A percentile compares a stretch with the other conserved stretches of the same genome.
Evolutionary conservation across 1,139 yeast genomes (phyloP).

Genomic region (Protomyces gravidus): DNA sequence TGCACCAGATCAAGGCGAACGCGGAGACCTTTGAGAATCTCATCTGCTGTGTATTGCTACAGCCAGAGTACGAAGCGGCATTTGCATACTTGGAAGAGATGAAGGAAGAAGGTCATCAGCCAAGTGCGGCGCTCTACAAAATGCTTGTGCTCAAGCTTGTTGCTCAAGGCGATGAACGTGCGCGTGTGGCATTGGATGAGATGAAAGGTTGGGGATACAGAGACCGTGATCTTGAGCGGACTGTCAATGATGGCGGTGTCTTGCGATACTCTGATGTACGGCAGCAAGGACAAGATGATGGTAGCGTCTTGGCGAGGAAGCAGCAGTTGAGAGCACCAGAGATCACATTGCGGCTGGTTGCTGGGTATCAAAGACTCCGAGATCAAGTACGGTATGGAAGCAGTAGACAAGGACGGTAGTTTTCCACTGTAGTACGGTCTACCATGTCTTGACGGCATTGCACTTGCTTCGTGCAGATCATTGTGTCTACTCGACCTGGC

Average conservation of each 20-base stretch:
- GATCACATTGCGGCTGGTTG: not conserved
- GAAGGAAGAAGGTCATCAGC: slow-evolving; percentile 27
- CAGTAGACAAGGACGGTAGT: not conserved
- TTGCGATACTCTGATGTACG: not conserved
- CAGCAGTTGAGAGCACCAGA: not conserved
- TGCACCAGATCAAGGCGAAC: slow-evolving; percentile 2
- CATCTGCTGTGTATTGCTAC: slow-evolving; percentile 9
- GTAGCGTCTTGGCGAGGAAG: not conserved
- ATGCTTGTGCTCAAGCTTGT: slow-evolving; percentile 14
- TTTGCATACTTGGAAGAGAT: slow-evolving; percentile 22
- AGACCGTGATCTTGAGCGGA: not conserved
- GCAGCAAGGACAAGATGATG: not conserved
- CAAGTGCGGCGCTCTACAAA: slow-evolving; percentile 3
- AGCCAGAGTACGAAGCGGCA: slow-evolving; percentile 27
- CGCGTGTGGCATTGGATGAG: slow-evolving; percentile 17
- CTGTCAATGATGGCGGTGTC: not conserved
- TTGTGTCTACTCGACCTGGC: too few relatives aligned
- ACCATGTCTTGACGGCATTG: too few relatives aligned
- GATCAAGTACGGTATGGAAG: not conserved
- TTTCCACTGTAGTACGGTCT: not conserved
- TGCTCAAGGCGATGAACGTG: slow-evolving; percentile 13
- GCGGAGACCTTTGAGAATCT: slow-evolving; percentile 3
- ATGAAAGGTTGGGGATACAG: slow-evolving; percentile 24
- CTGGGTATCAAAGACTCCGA: not conserved
- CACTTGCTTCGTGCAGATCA: too few relatives aligned